These are phyloP conservation scores for Cystobasidium pallidum DNA, from an alignment of 1,284 basidiomycete species.

Conservation along the genomic window DNA sequence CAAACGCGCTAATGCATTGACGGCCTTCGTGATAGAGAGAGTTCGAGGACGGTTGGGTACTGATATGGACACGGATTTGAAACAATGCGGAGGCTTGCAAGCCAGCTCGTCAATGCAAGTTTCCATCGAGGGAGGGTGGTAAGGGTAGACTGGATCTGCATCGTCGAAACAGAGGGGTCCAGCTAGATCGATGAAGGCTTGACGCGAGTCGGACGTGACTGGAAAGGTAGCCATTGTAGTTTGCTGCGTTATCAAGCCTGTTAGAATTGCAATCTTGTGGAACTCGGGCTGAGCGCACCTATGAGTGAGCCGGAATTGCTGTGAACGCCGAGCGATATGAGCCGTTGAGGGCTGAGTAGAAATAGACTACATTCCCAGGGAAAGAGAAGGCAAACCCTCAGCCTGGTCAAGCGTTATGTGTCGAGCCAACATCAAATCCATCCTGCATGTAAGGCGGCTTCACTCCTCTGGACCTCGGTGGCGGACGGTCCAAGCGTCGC, in stretches of 20 bases:
- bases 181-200: slow-evolving; percentile 13
- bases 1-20: not conserved
- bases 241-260: not conserved
- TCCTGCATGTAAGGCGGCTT: not conserved
- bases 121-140: not conserved
- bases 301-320: not conserved
- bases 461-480: not conserved
- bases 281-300: not conserved
- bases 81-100: not conserved
- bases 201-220: not conserved
- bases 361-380: not conserved
- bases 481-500: slow-evolving; percentile 10
- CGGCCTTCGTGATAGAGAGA: not conserved
- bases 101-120: not conserved
- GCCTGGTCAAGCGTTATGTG: not conserved
- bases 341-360: not conserved
- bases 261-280: not conserved
- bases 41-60: not conserved
- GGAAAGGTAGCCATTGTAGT: not conserved
- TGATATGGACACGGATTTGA: slow-evolving; percentile 5
- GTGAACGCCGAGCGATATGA: not conserved
- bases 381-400: too few relatives aligned
- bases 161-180: slow-evolving; percentile 1
- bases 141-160: slow-evolving; percentile 11
- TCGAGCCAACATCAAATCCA: not conserved